Evolutionary conservation across 495 filamentous ascomycete species (phyloP).

Genomic region (Penicillium soppii): DNA sequence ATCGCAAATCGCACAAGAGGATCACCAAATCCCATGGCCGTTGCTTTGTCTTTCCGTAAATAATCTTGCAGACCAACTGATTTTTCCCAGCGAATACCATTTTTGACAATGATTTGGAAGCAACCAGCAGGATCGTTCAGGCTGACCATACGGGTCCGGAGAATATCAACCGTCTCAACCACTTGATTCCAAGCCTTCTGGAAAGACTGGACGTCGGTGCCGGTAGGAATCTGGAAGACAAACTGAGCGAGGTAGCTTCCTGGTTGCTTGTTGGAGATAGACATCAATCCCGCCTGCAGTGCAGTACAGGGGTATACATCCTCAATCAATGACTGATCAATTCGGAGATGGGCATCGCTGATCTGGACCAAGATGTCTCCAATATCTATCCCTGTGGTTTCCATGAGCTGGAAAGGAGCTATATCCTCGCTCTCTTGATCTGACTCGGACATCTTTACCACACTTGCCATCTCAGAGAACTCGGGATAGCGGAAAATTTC

Average conservation of each 20-base stretch:
- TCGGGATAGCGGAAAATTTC: conserved; percentile 35
- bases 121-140: neutral
- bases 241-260: conserved; percentile 32
- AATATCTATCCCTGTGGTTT: no score
- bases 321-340: conserved; percentile 38
- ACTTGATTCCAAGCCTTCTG: conserved; percentile 38
- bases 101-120: no score
- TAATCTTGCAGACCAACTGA: neutral
- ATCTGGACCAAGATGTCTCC: neutral
- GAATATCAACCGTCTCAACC: conserved; percentile 26
- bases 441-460: neutral
- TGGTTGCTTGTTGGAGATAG: conserved; percentile 35
- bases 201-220: conserved; percentile 32
- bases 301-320: conserved; percentile 63
- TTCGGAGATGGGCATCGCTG: neutral
- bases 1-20: no score
- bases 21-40: neutral
- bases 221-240: conserved; percentile 23
- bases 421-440: neutral
- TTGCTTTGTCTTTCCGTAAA: neutral
- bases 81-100: no score
- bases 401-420: neutral
- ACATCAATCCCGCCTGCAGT: conserved; percentile 59
- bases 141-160: conserved; percentile 45
- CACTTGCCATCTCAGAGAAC: conserved; percentile 7